A percentile compares a stretch with the other conserved stretches of the same genome.
Evolutionary conservation across 345 rosid species (phyloP).

Genomic region (Corchorus olitorius): DNA sequence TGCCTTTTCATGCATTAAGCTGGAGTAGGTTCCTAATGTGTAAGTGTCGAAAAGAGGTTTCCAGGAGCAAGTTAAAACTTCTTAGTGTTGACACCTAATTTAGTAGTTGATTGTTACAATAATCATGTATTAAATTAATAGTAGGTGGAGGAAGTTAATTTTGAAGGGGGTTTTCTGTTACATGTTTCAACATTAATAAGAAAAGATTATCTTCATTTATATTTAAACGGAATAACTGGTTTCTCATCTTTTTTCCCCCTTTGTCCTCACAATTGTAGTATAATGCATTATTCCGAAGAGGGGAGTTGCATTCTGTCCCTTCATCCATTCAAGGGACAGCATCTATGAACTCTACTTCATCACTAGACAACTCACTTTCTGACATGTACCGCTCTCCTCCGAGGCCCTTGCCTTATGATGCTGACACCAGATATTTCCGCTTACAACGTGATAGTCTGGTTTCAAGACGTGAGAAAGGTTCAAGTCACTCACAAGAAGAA

Average conservation of each 20-base stretch:
- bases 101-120: not conserved
- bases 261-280: slow-evolving; percentile 47
- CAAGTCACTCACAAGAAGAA: slow-evolving; percentile 86
- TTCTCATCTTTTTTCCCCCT: slow-evolving; percentile 14
- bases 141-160: slow-evolving; percentile 13
- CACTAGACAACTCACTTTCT: slow-evolving; percentile 81
- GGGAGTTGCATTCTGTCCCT: slow-evolving; percentile 71
- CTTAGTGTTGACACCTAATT: not conserved
- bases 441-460: slow-evolving; percentile 61
- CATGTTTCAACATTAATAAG: slow-evolving; percentile 13
- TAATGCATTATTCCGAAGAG: slow-evolving; percentile 67
- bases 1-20: not conserved
- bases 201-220: slow-evolving; percentile 6
- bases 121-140: slow-evolving; percentile 1
- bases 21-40: not conserved
- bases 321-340: slow-evolving; percentile 75
- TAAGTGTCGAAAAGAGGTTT: not conserved
- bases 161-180: slow-evolving; percentile 16
- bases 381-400: slow-evolving; percentile 90
- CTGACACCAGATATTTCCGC: slow-evolving; percentile 61
- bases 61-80: not conserved
- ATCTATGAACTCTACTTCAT: slow-evolving; percentile 61
- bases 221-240: slow-evolving; percentile 20
- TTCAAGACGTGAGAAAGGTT: slow-evolving; percentile 83
- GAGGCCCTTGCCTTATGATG: slow-evolving; percentile 92